Percentiles rank a stretch among this genome's conserved stretches.
phyloP scores from a whole-genome alignment of 1,284 basidiomycete genomes.

The Mycosarcoma maydis region DNA sequence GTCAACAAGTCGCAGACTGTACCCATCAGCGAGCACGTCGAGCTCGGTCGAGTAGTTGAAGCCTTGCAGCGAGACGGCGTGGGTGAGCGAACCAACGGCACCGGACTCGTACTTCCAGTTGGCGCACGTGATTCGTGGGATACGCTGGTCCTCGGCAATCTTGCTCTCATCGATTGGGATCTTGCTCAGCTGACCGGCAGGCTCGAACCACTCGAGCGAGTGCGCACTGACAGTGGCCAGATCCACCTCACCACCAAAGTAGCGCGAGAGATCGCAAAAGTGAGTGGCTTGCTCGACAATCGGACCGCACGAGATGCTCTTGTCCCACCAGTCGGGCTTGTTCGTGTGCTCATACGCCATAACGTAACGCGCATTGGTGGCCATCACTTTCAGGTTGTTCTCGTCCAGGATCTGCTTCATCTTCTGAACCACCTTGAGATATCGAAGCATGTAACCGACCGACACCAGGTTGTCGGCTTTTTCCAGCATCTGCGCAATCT shows the following conservation, averaged over 20 bases:
- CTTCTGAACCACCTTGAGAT: conserved; percentile 81
- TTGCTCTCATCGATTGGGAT: conserved; percentile 81
- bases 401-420: conserved; percentile 95
- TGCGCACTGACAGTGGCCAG: conserved; percentile 77
- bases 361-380: conserved; percentile 92
- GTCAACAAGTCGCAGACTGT: conserved; percentile 63
- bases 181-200: conserved; percentile 82
- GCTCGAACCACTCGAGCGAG: conserved; percentile 64
- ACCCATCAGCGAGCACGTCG: conserved; percentile 64
- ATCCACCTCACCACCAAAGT: conserved; percentile 97
- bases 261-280: conserved; percentile 80
- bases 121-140: conserved; percentile 64
- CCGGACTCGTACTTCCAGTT: conserved; percentile 66
- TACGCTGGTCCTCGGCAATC: conserved; percentile 70
- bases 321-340: conserved; percentile 96
- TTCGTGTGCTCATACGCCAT: conserved; percentile 80
- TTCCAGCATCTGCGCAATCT: conserved; percentile 64
- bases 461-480: conserved; percentile 77
- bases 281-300: conserved; percentile 96
- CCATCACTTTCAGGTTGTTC: conserved; percentile 95
- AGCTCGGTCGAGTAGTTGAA: conserved; percentile 65
- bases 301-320: conserved; percentile 87
- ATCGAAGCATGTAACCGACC: conserved; percentile 77
- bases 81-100: conserved; percentile 65
- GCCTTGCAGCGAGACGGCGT: conserved; percentile 65